Percentiles rank a stretch among this genome's conserved stretches.
phyloP scores from a whole-genome alignment of 345 rosid genomes.

The Euphorbia lathyris region DNA sequence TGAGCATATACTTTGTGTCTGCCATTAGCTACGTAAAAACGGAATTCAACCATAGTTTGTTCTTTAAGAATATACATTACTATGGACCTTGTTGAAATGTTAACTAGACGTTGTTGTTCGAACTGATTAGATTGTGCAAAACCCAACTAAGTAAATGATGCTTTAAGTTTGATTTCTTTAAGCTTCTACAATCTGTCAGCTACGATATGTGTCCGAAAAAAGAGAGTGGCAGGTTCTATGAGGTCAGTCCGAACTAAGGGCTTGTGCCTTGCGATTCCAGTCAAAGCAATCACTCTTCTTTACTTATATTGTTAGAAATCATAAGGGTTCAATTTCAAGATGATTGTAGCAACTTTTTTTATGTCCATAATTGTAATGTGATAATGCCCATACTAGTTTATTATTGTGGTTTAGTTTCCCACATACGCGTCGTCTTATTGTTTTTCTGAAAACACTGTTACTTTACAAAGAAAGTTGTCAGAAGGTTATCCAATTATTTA shows the following conservation, averaged over 20 bases:
- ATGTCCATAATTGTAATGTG: too few relatives aligned
- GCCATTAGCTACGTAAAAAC: not conserved
- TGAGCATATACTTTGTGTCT: not conserved
- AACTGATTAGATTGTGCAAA: conserved; percentile 6
- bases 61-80: not conserved
- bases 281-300: not conserved
- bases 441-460: too few relatives aligned
- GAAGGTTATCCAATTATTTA: too few relatives aligned
- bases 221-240: not conserved
- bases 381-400: too few relatives aligned
- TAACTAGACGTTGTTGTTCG: not conserved
- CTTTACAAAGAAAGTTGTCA: too few relatives aligned
- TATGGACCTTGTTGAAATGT: not conserved
- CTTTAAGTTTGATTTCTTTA: not conserved
- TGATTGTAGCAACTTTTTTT: too few relatives aligned
- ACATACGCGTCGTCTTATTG: too few relatives aligned
- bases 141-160: not conserved
- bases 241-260: not conserved
- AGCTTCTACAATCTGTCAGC: not conserved
- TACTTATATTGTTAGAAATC: too few relatives aligned
- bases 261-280: not conserved
- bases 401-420: too few relatives aligned
- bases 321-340: too few relatives aligned
- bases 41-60: not conserved
- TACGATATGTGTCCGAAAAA: not conserved